phyloP scores from a whole-genome alignment of 2,329 filamentous ascomycete species.

The Talaromyces sp. region DNA sequence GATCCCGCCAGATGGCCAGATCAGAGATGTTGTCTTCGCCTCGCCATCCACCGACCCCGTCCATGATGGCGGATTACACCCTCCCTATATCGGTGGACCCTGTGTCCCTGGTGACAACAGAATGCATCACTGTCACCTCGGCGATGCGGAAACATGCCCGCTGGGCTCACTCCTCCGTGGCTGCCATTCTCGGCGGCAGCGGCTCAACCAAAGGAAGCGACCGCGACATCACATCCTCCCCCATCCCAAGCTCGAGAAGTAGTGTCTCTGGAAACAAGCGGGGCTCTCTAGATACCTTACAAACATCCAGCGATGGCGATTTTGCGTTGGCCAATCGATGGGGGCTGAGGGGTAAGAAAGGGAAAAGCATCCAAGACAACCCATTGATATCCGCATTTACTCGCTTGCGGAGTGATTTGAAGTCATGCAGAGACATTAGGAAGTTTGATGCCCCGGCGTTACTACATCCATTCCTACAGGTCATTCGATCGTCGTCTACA shows the following conservation, averaged over 20 bases:
- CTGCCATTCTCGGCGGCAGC: conserved; percentile 82
- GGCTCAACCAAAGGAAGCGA: conserved; percentile 47
- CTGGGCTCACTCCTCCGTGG: conserved; percentile 93
- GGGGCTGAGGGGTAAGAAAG: conserved; percentile 91
- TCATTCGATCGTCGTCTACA: conserved; percentile 93
- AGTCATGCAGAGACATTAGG: conserved; percentile 83
- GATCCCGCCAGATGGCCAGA: conserved; percentile 18
- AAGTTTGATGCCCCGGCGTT: conserved; percentile 85
- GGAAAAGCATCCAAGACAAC: conserved; percentile 96
- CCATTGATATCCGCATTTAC: conserved; percentile 94
- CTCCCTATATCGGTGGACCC: conserved; percentile 83
- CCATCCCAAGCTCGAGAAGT: conserved; percentile 33
- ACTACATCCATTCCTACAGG: conserved; percentile 89
- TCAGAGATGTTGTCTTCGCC: neutral
- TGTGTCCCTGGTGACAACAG: conserved; percentile 89
- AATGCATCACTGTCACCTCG: conserved; percentile 98
- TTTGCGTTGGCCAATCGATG: conserved; percentile 71
- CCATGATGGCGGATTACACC: conserved; percentile 32
- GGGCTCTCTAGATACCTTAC: conserved; percentile 10
- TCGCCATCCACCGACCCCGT: conserved; percentile 11
- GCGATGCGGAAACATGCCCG: conserved; percentile 97
- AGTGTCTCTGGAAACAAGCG: conserved; percentile 18
- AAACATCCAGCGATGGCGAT: conserved; percentile 37
- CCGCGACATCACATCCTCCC: conserved; percentile 40
- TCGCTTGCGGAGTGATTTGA: conserved; percentile 80